A percentile compares a stretch with the other conserved stretches of the same genome.
Conservation (phyloP, 2,329 filamentous ascomycete species). For the Colletotrichum sidae region DNA sequence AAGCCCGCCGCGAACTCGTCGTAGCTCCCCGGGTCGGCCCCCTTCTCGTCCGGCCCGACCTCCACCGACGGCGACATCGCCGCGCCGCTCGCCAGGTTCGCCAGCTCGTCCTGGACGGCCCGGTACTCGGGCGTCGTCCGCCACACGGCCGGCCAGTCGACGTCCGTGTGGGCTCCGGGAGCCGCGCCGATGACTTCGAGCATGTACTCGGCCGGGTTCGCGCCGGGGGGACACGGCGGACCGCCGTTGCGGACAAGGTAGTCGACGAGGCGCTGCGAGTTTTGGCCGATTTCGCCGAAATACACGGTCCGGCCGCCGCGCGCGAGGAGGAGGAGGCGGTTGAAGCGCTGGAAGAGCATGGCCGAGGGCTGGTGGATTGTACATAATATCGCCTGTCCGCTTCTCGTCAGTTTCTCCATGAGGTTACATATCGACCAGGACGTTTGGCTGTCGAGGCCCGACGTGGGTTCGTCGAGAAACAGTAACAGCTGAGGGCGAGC, state of each 20-base stretch:
- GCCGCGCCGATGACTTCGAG: constrained; percentile 44
- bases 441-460: constrained; percentile 79
- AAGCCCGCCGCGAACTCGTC: constrained; percentile 48
- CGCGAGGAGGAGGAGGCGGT: constrained; percentile 35
- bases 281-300: constrained; percentile 64
- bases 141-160: constrained; percentile 61
- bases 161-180: constrained; percentile 58
- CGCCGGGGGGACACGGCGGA: constrained; percentile 56
- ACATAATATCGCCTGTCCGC: constrained; percentile 57
- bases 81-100: background rate
- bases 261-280: constrained; percentile 58
- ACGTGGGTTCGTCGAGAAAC: constrained; percentile 83
- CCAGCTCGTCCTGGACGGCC: constrained; percentile 39
- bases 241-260: constrained; percentile 66
- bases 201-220: constrained; percentile 67
- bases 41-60: background rate
- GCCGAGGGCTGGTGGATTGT: constrained; percentile 40
- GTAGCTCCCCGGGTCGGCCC: constrained; percentile 41
- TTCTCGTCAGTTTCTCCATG: constrained; percentile 71
- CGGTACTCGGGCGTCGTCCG: constrained; percentile 54
- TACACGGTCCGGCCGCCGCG: constrained; percentile 57
- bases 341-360: constrained; percentile 38
- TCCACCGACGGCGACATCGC: background rate
- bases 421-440: constrained; percentile 80
- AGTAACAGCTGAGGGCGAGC: constrained; percentile 78